A percentile compares a stretch with the other conserved stretches of the same genome.
Conservation (phyloP, 805 yeast genomes). For the Candida stauntonica region DNA sequence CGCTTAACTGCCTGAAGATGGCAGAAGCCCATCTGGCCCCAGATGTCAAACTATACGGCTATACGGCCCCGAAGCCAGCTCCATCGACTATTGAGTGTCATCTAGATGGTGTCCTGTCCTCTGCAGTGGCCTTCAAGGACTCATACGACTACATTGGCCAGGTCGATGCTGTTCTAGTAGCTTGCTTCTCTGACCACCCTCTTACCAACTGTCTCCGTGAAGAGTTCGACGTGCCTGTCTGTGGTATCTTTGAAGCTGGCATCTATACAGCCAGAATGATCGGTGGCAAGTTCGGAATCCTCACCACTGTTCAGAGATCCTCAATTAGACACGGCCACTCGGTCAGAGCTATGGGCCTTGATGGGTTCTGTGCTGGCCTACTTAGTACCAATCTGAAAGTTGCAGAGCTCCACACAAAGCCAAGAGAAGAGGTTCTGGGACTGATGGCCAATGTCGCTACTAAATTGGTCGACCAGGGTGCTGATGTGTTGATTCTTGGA, state of each 20-base stretch:
- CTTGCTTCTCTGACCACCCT: conserved; percentile 35
- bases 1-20: conserved; percentile 30
- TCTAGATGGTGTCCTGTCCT: conserved; percentile 31
- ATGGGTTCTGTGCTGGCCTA: conserved; percentile 31
- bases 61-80: conserved; percentile 27
- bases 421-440: conserved; percentile 27
- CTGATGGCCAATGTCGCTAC: conserved; percentile 27
- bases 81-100: conserved; percentile 33
- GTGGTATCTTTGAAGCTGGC: conserved; percentile 35
- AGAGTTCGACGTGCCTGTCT: conserved; percentile 31
- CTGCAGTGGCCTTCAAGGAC: conserved; percentile 30
- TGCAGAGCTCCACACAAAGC: conserved; percentile 30
- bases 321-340: conserved; percentile 31
- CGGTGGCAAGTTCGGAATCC: conserved; percentile 32
- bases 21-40: conserved; percentile 27
- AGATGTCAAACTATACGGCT: conserved; percentile 30
- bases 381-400: conserved; percentile 31
- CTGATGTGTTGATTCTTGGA: conserved; percentile 30
- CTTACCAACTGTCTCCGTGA: conserved; percentile 32
- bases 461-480: conserved; percentile 27
- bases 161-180: conserved; percentile 31
- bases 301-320: conserved; percentile 30
- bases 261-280: conserved; percentile 30
- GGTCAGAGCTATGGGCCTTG: conserved; percentile 27
- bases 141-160: conserved; percentile 26